A percentile compares a stretch with the other conserved stretches of the same genome.
phyloP scores from a whole-genome alignment of 1,139 yeast genomes.

The Hemisphaericaspora lyxosophila region DNA sequence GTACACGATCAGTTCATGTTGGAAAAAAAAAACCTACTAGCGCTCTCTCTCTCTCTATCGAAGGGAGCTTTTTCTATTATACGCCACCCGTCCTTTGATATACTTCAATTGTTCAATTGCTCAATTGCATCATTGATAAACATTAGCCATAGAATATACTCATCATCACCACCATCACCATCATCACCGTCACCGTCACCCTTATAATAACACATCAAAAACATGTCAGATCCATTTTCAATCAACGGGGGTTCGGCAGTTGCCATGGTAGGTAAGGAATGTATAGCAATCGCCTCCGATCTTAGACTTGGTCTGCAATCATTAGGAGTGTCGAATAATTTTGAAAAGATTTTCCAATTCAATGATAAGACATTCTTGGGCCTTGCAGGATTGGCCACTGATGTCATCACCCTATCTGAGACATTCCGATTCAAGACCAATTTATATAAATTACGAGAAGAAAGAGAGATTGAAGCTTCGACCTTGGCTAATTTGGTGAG shows the following conservation, averaged over 20 bases:
- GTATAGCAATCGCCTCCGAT: conserved; percentile 97
- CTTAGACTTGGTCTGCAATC: conserved; percentile 92
- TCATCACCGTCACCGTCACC: neutral
- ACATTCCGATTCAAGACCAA: conserved; percentile 82
- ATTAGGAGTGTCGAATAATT: conserved; percentile 85
- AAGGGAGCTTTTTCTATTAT: no score
- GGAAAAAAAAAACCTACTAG: no score
- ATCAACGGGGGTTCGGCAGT: conserved; percentile 83
- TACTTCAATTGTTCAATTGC: no score
- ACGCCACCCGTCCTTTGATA: no score
- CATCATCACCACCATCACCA: neutral
- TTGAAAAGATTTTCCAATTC: conserved; percentile 85
- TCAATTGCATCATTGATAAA: neutral
- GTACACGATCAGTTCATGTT: no score
- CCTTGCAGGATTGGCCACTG: conserved; percentile 92
- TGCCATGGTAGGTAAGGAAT: conserved; percentile 98
- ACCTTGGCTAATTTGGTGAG: conserved; percentile 93
- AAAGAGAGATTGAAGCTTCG: conserved; percentile 86
- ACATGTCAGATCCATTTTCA: conserved; percentile 52
- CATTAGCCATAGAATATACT: neutral
- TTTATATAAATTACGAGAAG: conserved; percentile 87
- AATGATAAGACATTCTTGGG: conserved; percentile 84
- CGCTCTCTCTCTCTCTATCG: no score
- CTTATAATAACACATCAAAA: conserved; percentile 3
- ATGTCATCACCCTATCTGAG: conserved; percentile 83